These are phyloP conservation scores for Selaginella moellendorffii DNA, from an alignment of 75 land plant genomes.

Conservation along the genomic window DNA sequence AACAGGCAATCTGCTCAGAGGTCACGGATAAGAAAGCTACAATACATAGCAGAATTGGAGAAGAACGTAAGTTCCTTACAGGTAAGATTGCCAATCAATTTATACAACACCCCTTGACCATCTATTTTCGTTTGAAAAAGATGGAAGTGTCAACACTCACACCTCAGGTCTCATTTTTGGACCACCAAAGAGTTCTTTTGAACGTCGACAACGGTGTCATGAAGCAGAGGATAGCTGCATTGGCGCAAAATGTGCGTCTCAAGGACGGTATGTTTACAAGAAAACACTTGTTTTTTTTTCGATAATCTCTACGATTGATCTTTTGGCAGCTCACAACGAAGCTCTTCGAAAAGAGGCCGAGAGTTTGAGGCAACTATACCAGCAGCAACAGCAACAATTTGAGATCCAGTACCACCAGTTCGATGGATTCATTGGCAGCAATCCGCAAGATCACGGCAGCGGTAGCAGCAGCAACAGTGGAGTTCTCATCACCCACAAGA, in stretches of 20 bases:
- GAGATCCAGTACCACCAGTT: neutral
- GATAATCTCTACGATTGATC: slow-evolving; percentile 7
- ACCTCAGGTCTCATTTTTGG: slow-evolving; percentile 77
- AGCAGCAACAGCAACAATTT: slow-evolving; percentile 28
- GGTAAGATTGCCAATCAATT: slow-evolving; percentile 28
- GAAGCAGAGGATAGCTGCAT: slow-evolving; percentile 79
- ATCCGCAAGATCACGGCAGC: too few relatives aligned
- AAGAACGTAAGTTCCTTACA: slow-evolving; percentile 67
- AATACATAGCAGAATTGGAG: slow-evolving; percentile 93
- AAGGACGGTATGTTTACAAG: slow-evolving; percentile 63
- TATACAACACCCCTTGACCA: too few relatives aligned
- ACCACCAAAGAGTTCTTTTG: slow-evolving; percentile 65
- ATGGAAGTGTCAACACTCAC: slow-evolving; percentile 72
- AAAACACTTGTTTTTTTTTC: neutral
- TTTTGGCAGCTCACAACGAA: slow-evolving; percentile 37
- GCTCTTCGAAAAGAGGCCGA: slow-evolving; percentile 46
- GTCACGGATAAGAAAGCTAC: slow-evolving; percentile 85
- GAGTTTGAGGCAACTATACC: slow-evolving; percentile 33
- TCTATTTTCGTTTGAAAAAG: too few relatives aligned
- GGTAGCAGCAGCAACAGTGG: too few relatives aligned
- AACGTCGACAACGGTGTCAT: slow-evolving; percentile 76
- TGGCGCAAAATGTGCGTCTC: slow-evolving; percentile 76
- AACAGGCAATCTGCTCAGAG: slow-evolving; percentile 92
- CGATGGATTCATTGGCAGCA: too few relatives aligned
- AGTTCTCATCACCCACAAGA: too few relatives aligned